These are phyloP conservation scores for Boechera divaricarpa DNA, from an alignment of 345 rosid species.

Conservation along the genomic window DNA sequence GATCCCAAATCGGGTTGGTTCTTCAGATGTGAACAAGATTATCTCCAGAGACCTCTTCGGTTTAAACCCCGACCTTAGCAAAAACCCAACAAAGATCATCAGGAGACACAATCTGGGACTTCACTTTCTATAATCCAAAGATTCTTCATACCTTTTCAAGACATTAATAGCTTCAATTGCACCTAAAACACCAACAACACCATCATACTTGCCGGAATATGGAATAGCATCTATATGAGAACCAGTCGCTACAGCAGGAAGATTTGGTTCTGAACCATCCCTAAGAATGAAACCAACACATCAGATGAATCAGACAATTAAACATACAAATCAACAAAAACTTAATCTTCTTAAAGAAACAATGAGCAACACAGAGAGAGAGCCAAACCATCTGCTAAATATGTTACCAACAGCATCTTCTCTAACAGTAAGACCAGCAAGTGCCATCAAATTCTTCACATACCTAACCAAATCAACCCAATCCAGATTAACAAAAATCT, in stretches of 20 bases:
- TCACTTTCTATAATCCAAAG: constrained; percentile 3
- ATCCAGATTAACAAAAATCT: constrained; percentile 9
- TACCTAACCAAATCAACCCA: constrained; percentile 54
- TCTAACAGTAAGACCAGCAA: constrained; percentile 76
- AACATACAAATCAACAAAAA: constrained; percentile 5
- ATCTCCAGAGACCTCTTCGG: constrained; percentile 88
- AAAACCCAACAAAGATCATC: neutral
- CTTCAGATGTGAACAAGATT: constrained; percentile 90
- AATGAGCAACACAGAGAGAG: constrained; percentile 1
- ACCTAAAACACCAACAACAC: constrained; percentile 96
- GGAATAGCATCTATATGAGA: constrained; percentile 99
- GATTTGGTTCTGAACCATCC: constrained; percentile 77
- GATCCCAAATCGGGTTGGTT: constrained; percentile 96
- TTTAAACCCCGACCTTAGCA: constrained; percentile 75
- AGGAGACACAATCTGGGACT: neutral
- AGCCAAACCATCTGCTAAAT: constrained; percentile 81
- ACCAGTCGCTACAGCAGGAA: constrained; percentile 81
- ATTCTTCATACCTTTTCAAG: constrained; percentile 67
- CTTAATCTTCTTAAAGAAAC: neutral
- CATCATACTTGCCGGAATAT: constrained; percentile 93
- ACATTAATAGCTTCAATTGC: constrained; percentile 93
- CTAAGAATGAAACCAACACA: constrained; percentile 42
- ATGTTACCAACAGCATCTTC: constrained; percentile 97
- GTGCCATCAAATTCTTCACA: constrained; percentile 76
- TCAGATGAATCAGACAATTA: constrained; percentile 10